Conservation (phyloP, 2,329 filamentous ascomycete species). For the Apiospora aurea region DNA sequence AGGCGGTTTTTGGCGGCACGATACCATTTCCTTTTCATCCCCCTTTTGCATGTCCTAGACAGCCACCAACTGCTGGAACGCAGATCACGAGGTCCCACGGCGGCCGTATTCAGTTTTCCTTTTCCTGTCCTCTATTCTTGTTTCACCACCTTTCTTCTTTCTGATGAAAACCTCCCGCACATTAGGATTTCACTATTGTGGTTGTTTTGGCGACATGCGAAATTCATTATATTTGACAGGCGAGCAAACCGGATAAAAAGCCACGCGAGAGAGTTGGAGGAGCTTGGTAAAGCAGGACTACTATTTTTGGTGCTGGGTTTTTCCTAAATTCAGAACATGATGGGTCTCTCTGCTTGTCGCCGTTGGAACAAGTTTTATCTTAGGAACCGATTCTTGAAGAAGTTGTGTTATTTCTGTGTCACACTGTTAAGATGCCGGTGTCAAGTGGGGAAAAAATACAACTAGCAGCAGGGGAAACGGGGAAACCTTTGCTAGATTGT, state of each 20-base stretch:
- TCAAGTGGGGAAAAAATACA: slow-evolving; percentile 6
- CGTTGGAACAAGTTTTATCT: slow-evolving; percentile 23
- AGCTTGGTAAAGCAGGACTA: neutral
- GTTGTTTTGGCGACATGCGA: neutral
- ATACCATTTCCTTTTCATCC: slow-evolving; percentile 17
- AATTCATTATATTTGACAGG: neutral
- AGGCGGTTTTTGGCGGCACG: slow-evolving; percentile 14
- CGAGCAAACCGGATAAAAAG: slow-evolving; percentile 30
- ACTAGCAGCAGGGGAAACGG: neutral
- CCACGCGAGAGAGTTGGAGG: slow-evolving; percentile 33
- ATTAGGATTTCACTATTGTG: slow-evolving; percentile 2
- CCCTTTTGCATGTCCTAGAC: slow-evolving; percentile 16
- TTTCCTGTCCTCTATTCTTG: neutral
- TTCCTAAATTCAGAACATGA: neutral
- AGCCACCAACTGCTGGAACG: slow-evolving; percentile 13
- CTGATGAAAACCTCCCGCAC: neutral
- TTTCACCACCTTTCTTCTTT: slow-evolving; percentile 5
- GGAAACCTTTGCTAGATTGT: neutral
- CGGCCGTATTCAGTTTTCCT: slow-evolving; percentile 5
- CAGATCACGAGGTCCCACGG: neutral
- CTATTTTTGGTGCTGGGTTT: slow-evolving; percentile 27
- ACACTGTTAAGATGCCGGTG: slow-evolving; percentile 12
- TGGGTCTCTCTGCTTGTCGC: neutral
- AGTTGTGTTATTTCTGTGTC: slow-evolving; percentile 21
- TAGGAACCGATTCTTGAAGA: slow-evolving; percentile 24